Conservation (phyloP, 1,284 basidiomycete species). For the Ganoderma sinense region DNA sequence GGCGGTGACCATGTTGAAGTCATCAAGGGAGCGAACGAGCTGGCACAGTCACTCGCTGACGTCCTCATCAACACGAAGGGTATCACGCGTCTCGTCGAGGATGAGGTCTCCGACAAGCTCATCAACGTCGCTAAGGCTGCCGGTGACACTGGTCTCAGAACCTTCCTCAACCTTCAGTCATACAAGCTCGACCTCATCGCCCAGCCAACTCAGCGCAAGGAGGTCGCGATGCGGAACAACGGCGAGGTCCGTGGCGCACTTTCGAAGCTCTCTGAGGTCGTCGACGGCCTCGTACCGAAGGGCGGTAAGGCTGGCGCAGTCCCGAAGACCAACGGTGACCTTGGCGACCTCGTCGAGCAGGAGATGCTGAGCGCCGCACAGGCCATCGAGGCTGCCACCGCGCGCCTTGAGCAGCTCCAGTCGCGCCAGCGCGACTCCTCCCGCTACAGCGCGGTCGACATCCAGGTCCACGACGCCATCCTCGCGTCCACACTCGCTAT, state of each 20-base stretch:
- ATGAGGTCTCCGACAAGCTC: slow-evolving; percentile 92
- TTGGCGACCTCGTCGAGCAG: slow-evolving; percentile 95
- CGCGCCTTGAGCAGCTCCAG: slow-evolving; percentile 91
- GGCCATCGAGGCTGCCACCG: slow-evolving; percentile 94
- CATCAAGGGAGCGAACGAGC: slow-evolving; percentile 97
- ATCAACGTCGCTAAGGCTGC: slow-evolving; percentile 85
- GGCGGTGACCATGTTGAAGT: slow-evolving; percentile 98
- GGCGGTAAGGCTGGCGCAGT: slow-evolving; percentile 75
- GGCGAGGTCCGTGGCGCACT: slow-evolving; percentile 86
- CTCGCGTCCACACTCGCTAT: slow-evolving; percentile 93
- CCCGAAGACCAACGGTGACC: slow-evolving; percentile 84
- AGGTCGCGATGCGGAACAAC: slow-evolving; percentile 92
- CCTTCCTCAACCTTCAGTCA: slow-evolving; percentile 96
- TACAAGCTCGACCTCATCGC: slow-evolving; percentile 88
- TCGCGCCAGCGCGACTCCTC: slow-evolving; percentile 85
- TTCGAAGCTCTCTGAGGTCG: slow-evolving; percentile 84
- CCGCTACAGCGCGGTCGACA: slow-evolving; percentile 88
- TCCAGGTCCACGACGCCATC: slow-evolving; percentile 99
- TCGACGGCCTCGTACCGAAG: slow-evolving; percentile 91
- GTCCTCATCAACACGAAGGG: slow-evolving; percentile 95
- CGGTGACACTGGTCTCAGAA: slow-evolving; percentile 88
- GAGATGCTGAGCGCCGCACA: slow-evolving; percentile 95
- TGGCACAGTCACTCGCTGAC: slow-evolving; percentile 93
- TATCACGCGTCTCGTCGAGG: slow-evolving; percentile 90
- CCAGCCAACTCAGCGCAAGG: slow-evolving; percentile 77